Base-by-base conservation (phyloP, 148 eudicot genomes). In the Chenopodium quinoa region DNA sequence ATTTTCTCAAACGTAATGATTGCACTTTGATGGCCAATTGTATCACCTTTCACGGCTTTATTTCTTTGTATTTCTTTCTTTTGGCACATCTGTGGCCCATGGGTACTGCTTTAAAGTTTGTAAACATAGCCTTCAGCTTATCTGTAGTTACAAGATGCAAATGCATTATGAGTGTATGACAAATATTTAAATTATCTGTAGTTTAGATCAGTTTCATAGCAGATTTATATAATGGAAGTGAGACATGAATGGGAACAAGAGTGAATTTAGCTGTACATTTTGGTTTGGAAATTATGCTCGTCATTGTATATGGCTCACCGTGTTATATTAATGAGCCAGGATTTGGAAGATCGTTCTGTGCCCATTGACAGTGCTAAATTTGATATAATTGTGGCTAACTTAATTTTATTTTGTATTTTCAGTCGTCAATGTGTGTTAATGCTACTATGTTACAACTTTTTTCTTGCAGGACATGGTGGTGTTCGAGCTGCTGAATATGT, bases 401-500 rank as follows among this genome's bases (percentile, higher is more conserved):
- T 23, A 29, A 17, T 12, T 22, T 64, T 82, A 5, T 75, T 16
- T 6, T 11, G 17, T 48, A 71, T 50, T 46, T 66, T 77, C 60
- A 73, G 13, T 62, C 31, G 29, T 73, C 5, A 20, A 77, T 32
- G 31, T 22, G 16, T 76, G 29, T 17, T 44, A 10, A 71, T 44
- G 77, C 67, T 25, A 46, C 17, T 29, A 3, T 54, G 64, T n/a
- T 56, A 14, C 44, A 73, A 68, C 40, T 68, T 78, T 78, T 46
- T 56, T 70, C 47, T 82, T 83, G 77, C 87, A 94, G 98, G 97
- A 62, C 99, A 95, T 83, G 99, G 99, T 10, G 99, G 99, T 82
- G 99, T 98, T 83, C 91, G 99, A 64, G 99, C 99, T 82, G 99
- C 98, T 32, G 97, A 95, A 80, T 95, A 91, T 84, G 99, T 95